phyloP scores from a whole-genome alignment of 805 yeast species.

The Ogataea haglerorum region DNA sequence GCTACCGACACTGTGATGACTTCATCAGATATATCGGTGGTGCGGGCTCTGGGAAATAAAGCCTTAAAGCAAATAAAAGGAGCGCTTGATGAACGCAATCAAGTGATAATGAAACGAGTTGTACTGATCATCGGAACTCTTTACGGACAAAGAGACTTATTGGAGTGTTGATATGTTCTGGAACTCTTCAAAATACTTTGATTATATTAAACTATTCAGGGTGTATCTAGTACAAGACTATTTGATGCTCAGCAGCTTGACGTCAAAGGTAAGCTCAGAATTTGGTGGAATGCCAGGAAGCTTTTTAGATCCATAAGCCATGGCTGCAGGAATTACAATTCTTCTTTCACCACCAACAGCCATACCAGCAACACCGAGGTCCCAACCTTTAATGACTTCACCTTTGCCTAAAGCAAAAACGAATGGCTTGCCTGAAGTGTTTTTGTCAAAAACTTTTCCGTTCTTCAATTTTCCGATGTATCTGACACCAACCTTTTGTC shows the following conservation, averaged over 20 bases:
- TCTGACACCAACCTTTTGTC: conserved; percentile 91
- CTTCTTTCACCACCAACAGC: conserved; percentile 99
- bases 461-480: conserved; percentile 96
- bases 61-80: conserved; percentile 26
- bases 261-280: conserved; percentile 94
- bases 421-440: conserved; percentile 96
- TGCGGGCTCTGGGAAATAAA: conserved; percentile 42
- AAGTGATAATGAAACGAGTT: conserved; percentile 16
- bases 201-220: no score
- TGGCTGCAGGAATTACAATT: conserved; percentile 89
- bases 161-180: conserved; percentile 2
- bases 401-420: conserved; percentile 89
- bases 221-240: conserved; percentile 32
- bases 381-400: conserved; percentile 99
- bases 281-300: conserved; percentile 98
- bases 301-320: conserved; percentile 93
- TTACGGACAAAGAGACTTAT: conserved; percentile 29
- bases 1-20: conserved; percentile 37
- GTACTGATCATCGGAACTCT: conserved; percentile 19
- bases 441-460: conserved; percentile 95
- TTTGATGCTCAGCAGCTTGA: conserved; percentile 86
- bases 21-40: conserved; percentile 37
- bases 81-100: conserved; percentile 20
- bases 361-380: conserved; percentile 98
- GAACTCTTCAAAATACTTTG: no score